Base-by-base conservation (phyloP, 371 early-diverging fungal species). In the Mortierella sp. region DNA sequence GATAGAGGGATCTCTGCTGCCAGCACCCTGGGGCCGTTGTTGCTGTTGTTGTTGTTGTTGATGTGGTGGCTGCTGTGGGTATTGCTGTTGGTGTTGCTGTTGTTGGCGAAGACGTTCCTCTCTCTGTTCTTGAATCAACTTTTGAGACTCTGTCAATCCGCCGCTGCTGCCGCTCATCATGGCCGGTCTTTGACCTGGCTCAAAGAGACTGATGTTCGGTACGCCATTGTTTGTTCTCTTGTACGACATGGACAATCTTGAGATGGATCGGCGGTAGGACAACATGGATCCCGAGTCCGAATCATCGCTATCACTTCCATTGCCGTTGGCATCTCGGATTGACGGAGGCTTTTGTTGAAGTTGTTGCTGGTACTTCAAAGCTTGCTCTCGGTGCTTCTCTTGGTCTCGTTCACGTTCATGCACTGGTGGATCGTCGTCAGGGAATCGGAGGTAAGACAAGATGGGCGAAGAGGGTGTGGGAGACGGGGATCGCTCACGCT, bases 301-400 rank as follows among this genome's bases (percentile, higher is more conserved):
- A 60, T 72, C 63, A 44, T 79, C 81, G 62, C 79, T 57, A 41
- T 79, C 60, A 34, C 69, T 34, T 34, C 34, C 77, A 29, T 57
- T 72, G 8, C 59, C 78, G 54, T 63, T 63, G 31, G 56, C 34
- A 34, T n/a, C n/a, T n/a, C 34, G 34, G 4, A 34, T 43, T 24
- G 79, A 65, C 0, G 76, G 68, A 16, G 66, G 79, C 50, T 66
- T 66, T 16, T 80, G 78, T 28, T 80, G 80, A 16, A 78, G 63
- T 49, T 66, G 58, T 64, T 49, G 78, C 47, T 60, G 80, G 65
- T 51, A 80, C 55, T 55, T 76, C 48, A 46, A 60, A 60, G 65
- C 72, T 63, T 83, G 74, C 57, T 81, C 60, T 58, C 73, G 54
- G 47, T 70, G 65, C 48, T 78, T 45, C 58, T 67, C 60, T 28